These are phyloP conservation scores for Neurospora sp. DNA, from an alignment of 495 filamentous ascomycete genomes.

Conservation along the genomic window DNA sequence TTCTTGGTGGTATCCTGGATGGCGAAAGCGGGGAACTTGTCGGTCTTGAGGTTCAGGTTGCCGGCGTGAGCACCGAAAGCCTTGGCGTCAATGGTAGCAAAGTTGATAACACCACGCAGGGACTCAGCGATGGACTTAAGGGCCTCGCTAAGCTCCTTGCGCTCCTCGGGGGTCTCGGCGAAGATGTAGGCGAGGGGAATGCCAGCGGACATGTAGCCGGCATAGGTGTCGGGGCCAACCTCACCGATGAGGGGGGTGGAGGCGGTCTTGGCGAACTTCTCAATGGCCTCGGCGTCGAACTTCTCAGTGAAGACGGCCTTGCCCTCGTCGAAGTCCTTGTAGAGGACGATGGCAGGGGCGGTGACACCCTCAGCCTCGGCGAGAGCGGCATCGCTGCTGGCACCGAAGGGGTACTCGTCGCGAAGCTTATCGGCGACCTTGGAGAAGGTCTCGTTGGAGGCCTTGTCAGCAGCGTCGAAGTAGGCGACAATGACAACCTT, in stretches of 20 bases:
- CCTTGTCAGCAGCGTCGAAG: conserved; percentile 75
- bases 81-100: conserved; percentile 95
- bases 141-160: conserved; percentile 58
- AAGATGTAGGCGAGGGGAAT: conserved; percentile 97
- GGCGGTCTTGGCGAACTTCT: conserved; percentile 70
- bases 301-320: conserved; percentile 74
- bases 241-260: conserved; percentile 91
- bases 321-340: conserved; percentile 98
- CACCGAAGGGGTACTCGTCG: conserved; percentile 86
- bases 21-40: conserved; percentile 93
- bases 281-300: conserved; percentile 65
- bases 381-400: conserved; percentile 68
- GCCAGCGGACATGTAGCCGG: conserved; percentile 89
- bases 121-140: conserved; percentile 57
- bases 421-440: conserved; percentile 72
- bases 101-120: conserved; percentile 81
- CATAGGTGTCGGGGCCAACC: conserved; percentile 95
- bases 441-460: conserved; percentile 69
- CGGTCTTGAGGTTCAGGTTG: conserved; percentile 94
- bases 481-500: conserved; percentile 93
- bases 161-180: conserved; percentile 85
- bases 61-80: conserved; percentile 88
- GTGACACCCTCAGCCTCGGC: conserved; percentile 85
- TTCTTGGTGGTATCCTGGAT: conserved; percentile 96
- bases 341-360: conserved; percentile 80